Evolutionary conservation across 257 asterid species (phyloP), one percentile per base, ranked within the genome.

Genomic region (Fraxinus excelsior): DNA sequence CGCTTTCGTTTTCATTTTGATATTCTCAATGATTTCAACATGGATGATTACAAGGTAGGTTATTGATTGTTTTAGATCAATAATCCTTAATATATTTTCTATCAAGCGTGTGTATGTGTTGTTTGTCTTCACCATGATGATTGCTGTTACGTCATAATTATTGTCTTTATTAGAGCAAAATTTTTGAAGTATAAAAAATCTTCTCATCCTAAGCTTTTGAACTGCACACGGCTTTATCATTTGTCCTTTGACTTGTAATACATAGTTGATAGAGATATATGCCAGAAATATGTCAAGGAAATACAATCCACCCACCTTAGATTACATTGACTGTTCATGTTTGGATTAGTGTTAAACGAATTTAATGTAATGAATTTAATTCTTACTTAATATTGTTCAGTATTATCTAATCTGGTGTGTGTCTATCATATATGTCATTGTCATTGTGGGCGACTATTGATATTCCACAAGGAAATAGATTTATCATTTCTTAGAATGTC

Each of bases 381-480:
- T 42, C 49, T 42, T 11, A 10, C 3, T 8, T 7, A 35, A 35
- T 35, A 37, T 37, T 8, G 9, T 51, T 51, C 60, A 51, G n/a
- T 51, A 5, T 51, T 18, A 51, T 51, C n/a, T 51, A 51, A 51
- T 51, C 60, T 6, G 34, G 34, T 42, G 4, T 42, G 1, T 2
- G 16, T 42, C 14, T 42, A 42, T 10, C 79, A 49, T 74, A 14
- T 72, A 13, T 42, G 13, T 51, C 16, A 73, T 60, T 16, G 73
- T 73, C 79, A 70, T 46, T 78, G 80, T 78, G 49, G 79, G 29
- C 70, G 21, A 38, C 74, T 46, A 35, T 79, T 40, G 46, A 10
- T 40, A 31, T 34, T 62, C 14, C 67, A 23, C 18, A 56, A 34
- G 23, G 60, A 56, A 78, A 68, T 72, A 71, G 78, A 79, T 75